Evolutionary conservation across 352 stramenopile species (phyloP).

Genomic region (Globisporangium middletonii): DNA sequence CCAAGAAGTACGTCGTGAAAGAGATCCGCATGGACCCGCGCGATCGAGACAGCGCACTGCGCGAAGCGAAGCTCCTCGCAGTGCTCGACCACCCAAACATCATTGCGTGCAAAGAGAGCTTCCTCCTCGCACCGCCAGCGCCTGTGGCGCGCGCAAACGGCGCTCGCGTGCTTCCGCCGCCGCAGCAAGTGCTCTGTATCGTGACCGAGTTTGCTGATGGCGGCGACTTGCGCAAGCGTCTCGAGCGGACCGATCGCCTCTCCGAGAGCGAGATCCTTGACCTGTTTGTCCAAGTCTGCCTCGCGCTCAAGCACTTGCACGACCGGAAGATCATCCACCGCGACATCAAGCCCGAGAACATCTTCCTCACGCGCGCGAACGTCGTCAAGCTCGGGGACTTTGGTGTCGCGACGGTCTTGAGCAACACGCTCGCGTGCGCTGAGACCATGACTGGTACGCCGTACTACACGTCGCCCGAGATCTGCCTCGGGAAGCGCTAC

Average conservation of each 20-base stretch:
- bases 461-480: constrained; percentile 94
- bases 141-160: constrained; percentile 4
- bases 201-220: constrained; percentile 81
- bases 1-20: constrained; percentile 65
- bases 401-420: constrained; percentile 69
- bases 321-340: constrained; percentile 84
- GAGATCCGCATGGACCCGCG: constrained; percentile 68
- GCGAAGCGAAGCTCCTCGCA: constrained; percentile 61
- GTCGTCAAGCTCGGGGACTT: constrained; percentile 79
- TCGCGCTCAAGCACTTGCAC: constrained; percentile 80
- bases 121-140: constrained; percentile 25
- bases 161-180: not conserved
- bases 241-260: constrained; percentile 27
- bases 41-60: constrained; percentile 46
- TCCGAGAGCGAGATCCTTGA: constrained; percentile 40
- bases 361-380: constrained; percentile 66
- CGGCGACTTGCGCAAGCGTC: constrained; percentile 56
- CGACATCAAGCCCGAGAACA: constrained; percentile 85
- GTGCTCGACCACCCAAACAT: constrained; percentile 83
- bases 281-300: constrained; percentile 59
- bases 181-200: constrained; percentile 58
- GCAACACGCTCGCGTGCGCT: constrained; percentile 63
- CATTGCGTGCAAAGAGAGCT: constrained; percentile 75
- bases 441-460: constrained; percentile 72
- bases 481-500: constrained; percentile 90